Percentiles rank a stretch among this genome's conserved stretches.
Conservation (phyloP, 305 asterid genomes). For the Fraxinus nigra region DNA sequence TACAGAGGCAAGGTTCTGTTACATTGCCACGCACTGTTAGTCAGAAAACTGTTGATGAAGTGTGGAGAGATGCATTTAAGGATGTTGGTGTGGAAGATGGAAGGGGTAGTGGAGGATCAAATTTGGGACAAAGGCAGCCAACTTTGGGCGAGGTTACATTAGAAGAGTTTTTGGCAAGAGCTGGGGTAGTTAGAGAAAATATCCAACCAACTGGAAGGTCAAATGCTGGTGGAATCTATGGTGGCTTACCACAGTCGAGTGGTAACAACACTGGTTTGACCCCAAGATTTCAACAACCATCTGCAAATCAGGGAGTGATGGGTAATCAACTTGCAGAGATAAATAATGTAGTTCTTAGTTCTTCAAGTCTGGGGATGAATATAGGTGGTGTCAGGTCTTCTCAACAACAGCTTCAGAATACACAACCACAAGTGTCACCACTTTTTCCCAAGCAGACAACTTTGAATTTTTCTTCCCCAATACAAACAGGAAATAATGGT, state of each 20-base stretch:
- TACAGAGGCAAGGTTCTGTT: conserved; percentile 85
- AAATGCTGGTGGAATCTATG: conserved; percentile 33
- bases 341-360: conserved; percentile 31
- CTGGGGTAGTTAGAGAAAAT: conserved; percentile 88
- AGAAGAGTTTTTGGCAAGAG: conserved; percentile 72
- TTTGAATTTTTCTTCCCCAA: conserved; percentile 58
- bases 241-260: conserved; percentile 37
- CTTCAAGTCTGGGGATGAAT: conserved; percentile 48
- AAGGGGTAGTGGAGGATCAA: conserved; percentile 31
- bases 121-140: conserved; percentile 56
- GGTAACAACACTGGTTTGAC: conserved; percentile 36
- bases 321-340: conserved; percentile 45
- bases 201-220: conserved; percentile 41
- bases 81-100: conserved; percentile 47
- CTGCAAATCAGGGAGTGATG: conserved; percentile 38
- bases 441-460: conserved; percentile 78
- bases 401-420: conserved; percentile 38
- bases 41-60: conserved; percentile 89
- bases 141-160: conserved; percentile 89
- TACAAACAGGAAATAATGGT: conserved; percentile 41
- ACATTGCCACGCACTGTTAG: conserved; percentile 85
- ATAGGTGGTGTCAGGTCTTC: conserved; percentile 36
- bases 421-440: conserved; percentile 53
- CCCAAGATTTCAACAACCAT: conserved; percentile 53
- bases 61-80: conserved; percentile 76